phyloP scores from a whole-genome alignment of 441 rosid genomes.

The Viola pubescens region DNA sequence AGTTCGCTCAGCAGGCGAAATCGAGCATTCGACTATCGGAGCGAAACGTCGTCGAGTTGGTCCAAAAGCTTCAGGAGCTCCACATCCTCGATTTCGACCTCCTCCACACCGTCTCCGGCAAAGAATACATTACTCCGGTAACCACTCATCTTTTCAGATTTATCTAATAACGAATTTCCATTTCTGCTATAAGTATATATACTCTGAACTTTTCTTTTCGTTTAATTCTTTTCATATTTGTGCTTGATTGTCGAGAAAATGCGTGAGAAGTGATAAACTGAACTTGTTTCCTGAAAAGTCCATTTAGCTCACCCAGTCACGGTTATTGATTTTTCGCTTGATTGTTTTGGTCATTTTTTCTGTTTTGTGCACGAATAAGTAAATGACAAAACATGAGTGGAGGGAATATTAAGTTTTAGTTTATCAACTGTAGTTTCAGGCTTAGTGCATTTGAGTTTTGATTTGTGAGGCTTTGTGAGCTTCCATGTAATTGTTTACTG shows the following conservation, averaged over 20 bases:
- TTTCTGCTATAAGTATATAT: neutral
- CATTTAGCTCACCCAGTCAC: too few species aligned
- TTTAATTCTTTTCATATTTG: neutral
- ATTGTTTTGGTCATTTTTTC: neutral
- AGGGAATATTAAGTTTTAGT: too few species aligned
- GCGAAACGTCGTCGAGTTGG: constrained; percentile 92
- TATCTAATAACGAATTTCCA: neutral
- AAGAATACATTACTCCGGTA: constrained; percentile 84
- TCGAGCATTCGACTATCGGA: constrained; percentile 84
- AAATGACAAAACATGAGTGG: neutral
- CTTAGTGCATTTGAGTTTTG: neutral
- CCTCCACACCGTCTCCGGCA: constrained; percentile 93
- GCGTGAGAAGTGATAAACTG: too few species aligned
- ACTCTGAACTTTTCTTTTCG: neutral
- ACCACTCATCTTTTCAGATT: constrained; percentile 1
- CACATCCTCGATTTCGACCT: constrained; percentile 90
- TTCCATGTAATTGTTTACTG: neutral
- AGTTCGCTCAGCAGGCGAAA: constrained; percentile 90
- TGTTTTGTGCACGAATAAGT: neutral
- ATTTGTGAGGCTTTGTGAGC: neutral
- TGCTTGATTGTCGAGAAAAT: too few species aligned
- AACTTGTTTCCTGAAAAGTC: too few species aligned
- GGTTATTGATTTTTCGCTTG: too few species aligned
- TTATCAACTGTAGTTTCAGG: too few species aligned
- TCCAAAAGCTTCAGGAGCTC: constrained; percentile 91